Percentiles rank a stretch among this genome's conserved stretches.
Conservation (phyloP, 345 rosid species). For the Lenwebbia sp. region DNA sequence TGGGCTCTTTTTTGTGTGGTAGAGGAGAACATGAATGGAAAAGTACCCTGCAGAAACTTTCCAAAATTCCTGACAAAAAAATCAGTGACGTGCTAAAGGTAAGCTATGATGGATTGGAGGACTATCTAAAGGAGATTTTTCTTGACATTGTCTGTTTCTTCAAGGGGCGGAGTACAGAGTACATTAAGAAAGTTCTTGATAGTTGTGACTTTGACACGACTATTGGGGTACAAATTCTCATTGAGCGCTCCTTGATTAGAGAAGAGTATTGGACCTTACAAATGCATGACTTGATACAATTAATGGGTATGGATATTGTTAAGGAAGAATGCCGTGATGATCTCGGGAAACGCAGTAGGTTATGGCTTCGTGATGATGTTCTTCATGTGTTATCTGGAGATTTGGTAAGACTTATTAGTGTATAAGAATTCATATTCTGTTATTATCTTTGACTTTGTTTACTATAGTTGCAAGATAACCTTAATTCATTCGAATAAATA, state of each 20-base stretch:
- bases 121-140: neutral
- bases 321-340: neutral
- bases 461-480: neutral
- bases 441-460: neutral
- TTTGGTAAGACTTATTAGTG: neutral
- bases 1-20: too few relatives aligned
- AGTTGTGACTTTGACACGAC: neutral
- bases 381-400: neutral
- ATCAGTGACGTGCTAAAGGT: neutral
- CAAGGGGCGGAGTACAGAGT: neutral
- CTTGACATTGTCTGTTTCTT: slow-evolving; percentile 7
- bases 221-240: neutral
- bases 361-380: neutral
- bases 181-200: neutral
- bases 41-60: too few relatives aligned
- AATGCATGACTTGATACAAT: neutral
- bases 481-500: neutral
- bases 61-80: neutral
- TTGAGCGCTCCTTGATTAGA: neutral
- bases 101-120: slow-evolving; percentile 1
- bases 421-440: neutral
- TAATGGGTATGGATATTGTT: neutral
- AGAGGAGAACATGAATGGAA: too few relatives aligned
- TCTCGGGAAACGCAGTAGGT: neutral
- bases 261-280: neutral